Conservation (phyloP, 768 basidiomycete species). For the Pleurotus citrinopileatus region DNA sequence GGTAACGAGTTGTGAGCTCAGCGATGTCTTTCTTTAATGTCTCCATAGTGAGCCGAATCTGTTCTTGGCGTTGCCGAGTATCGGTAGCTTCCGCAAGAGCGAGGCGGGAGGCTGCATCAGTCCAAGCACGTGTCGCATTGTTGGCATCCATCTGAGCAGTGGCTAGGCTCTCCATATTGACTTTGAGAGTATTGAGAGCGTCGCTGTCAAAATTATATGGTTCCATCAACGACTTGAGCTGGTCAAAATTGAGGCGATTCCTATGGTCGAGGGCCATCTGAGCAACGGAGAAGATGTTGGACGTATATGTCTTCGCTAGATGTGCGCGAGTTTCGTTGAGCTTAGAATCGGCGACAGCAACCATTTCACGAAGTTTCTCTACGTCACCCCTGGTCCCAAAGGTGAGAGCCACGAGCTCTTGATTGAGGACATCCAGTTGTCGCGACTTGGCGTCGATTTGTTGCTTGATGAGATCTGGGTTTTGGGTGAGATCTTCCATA, state of each 20-base stretch:
- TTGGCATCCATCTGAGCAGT: slow-evolving; percentile 8
- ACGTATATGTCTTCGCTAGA: slow-evolving; percentile 17
- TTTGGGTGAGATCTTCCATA: slow-evolving; percentile 23
- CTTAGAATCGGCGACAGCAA: slow-evolving; percentile 17
- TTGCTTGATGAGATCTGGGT: slow-evolving; percentile 20
- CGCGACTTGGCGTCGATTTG: slow-evolving; percentile 22
- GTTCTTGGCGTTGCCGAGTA: slow-evolving; percentile 15
- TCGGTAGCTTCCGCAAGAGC: slow-evolving; percentile 20
- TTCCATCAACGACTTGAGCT: slow-evolving; percentile 7
- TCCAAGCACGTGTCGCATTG: slow-evolving; percentile 16
- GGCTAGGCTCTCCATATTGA: slow-evolving; percentile 4
- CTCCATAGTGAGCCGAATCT: slow-evolving; percentile 15
- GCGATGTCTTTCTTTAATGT: slow-evolving; percentile 16
- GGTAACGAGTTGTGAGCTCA: slow-evolving; percentile 16
- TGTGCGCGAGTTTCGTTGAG: slow-evolving; percentile 14
- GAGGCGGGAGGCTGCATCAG: slow-evolving; percentile 14
- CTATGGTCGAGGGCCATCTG: slow-evolving; percentile 18
- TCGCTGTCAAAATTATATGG: neutral
- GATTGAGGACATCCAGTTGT: slow-evolving; percentile 22
- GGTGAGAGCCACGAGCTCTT: slow-evolving; percentile 17
- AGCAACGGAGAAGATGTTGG: slow-evolving; percentile 21
- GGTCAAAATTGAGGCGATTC: slow-evolving; percentile 11
- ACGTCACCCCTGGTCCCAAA: slow-evolving; percentile 15
- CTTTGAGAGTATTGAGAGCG: neutral
- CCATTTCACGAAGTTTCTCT: slow-evolving; percentile 15